A percentile compares a stretch with the other conserved stretches of the same genome.
Evolutionary conservation across 805 yeast species (phyloP).

Genomic region (Myxozyma mucilagina): DNA sequence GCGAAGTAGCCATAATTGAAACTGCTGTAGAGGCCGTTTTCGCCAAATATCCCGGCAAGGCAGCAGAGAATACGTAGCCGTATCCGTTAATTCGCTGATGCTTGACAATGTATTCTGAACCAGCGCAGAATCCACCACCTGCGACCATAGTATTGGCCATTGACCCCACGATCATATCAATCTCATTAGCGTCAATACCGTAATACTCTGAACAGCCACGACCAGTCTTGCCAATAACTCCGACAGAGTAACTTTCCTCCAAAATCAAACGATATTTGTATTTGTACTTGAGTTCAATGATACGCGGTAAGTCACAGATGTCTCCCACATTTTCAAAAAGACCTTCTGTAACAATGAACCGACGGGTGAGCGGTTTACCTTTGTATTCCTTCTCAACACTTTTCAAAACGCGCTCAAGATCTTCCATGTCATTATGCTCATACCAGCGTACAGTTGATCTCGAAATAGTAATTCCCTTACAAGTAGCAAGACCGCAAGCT

Average conservation of each 20-base stretch:
- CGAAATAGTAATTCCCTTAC: conserved; percentile 83
- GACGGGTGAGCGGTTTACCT: conserved; percentile 74
- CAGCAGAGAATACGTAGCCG: conserved; percentile 92
- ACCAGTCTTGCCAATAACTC: conserved; percentile 82
- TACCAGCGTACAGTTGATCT: conserved; percentile 73
- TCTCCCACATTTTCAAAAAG: conserved; percentile 81
- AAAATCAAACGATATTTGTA: conserved; percentile 83
- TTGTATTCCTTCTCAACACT: conserved; percentile 35
- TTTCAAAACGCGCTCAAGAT: conserved; percentile 66
- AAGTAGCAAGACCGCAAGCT: conserved; percentile 70
- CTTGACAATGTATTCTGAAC: conserved; percentile 75
- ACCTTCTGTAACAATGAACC: conserved; percentile 91
- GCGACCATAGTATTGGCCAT: conserved; percentile 79
- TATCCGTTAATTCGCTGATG: conserved; percentile 89
- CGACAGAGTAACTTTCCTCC: conserved; percentile 86
- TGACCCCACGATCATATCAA: conserved; percentile 86
- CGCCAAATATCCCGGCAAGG: conserved; percentile 90
- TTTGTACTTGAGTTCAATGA: conserved; percentile 69
- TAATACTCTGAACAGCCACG: conserved; percentile 80
- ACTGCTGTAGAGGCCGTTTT: conserved; percentile 59
- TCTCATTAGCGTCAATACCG: conserved; percentile 62
- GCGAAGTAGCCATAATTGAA: conserved; percentile 47
- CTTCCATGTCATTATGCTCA: conserved; percentile 85
- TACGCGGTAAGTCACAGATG: conserved; percentile 56
- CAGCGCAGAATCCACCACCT: conserved; percentile 93